Evolutionary conservation across 2,329 filamentous ascomycete species (phyloP), one percentile per base, ranked within the genome.

Genomic region (Sarocladium brachiariae): DNA sequence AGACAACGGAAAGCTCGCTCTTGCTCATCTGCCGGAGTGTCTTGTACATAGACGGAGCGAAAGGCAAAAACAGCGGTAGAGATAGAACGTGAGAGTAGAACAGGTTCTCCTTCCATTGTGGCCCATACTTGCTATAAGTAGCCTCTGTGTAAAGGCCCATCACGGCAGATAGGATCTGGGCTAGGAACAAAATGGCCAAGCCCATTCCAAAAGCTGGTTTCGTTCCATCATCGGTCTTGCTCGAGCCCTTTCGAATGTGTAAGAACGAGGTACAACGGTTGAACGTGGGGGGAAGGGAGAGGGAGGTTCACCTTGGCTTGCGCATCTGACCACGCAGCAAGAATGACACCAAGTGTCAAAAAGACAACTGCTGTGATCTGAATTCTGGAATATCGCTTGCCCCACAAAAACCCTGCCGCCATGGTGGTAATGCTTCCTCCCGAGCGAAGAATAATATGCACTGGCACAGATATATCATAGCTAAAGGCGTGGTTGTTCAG

Each of bases 401-500:
- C 92, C 61, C 86, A 90, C 13, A 95, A 58, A 61, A 84, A 90
- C 2, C 93, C 93, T n/a, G 92, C 89, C 14, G 84, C 70, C 81
- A 99, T 95, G 8, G 93, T 97, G 4, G 91, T 95, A 55, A 97
- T 95, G 60, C 91, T 96, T 14, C 93, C 93, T 47, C 92, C 95
- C 46, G 91, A 96, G 50, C 93, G 83, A 25, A 99, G 75, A 57
- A 99, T 97, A 60, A 99, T 99, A 64, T 99, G 93, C 46, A 99
- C 83, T 1, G 93, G 93, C 0, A 99, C 89, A 6, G 90, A 96
- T 51, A 99, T 97, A 59, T 90, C 84, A 70, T 96, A 99, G 55
- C 89, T 91, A 67, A 99, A 99, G 6, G 92, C 93, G 74, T 92
- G 92, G 61, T 99, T 99, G 70, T 99, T 99, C 63, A 99, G 72